Evolutionary conservation across 2,329 filamentous ascomycete species (phyloP).

Genomic region (Arthrocladium fulminans): DNA sequence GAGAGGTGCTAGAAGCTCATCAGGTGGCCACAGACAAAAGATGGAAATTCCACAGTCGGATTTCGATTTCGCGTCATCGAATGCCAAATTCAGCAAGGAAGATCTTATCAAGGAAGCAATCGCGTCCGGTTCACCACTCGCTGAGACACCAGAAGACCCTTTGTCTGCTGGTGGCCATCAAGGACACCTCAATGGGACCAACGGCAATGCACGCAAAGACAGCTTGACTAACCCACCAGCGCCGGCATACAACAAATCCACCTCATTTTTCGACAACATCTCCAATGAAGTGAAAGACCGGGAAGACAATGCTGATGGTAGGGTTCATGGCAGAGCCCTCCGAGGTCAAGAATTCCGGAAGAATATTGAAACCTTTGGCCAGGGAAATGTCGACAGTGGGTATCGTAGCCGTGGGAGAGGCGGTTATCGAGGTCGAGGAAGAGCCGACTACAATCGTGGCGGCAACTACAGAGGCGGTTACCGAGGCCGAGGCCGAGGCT

Average conservation of each 20-base stretch:
- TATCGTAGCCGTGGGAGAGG: constrained; percentile 74
- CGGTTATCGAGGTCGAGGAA: constrained; percentile 51
- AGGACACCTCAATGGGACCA: constrained; percentile 23
- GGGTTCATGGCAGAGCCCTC: constrained; percentile 76
- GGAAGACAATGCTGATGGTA: constrained; percentile 58
- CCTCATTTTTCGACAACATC: constrained; percentile 97
- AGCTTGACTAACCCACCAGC: constrained; percentile 26
- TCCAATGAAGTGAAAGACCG: constrained; percentile 88
- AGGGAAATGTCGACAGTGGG: constrained; percentile 83
- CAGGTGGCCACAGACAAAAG: constrained; percentile 48
- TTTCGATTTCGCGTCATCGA: constrained; percentile 81
- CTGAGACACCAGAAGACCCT: constrained; percentile 26
- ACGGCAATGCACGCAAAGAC: constrained; percentile 21
- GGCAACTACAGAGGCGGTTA: constrained; percentile 32
- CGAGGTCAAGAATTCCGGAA: constrained; percentile 85
- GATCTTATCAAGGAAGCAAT: constrained; percentile 83
- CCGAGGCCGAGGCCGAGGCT: constrained; percentile 21
- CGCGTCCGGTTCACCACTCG: constrained; percentile 61
- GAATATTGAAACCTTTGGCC: constrained; percentile 96
- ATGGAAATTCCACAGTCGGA: constrained; percentile 84
- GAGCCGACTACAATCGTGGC: constrained; percentile 42
- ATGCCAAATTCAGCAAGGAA: constrained; percentile 83
- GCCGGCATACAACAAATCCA: constrained; percentile 71
- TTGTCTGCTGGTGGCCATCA: constrained; percentile 1
- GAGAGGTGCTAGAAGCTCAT: constrained; percentile 33